Evolutionary conservation across 306 rosid species (phyloP), one percentile per base, ranked within the genome.

Genomic region (Alnus rubra): DNA sequence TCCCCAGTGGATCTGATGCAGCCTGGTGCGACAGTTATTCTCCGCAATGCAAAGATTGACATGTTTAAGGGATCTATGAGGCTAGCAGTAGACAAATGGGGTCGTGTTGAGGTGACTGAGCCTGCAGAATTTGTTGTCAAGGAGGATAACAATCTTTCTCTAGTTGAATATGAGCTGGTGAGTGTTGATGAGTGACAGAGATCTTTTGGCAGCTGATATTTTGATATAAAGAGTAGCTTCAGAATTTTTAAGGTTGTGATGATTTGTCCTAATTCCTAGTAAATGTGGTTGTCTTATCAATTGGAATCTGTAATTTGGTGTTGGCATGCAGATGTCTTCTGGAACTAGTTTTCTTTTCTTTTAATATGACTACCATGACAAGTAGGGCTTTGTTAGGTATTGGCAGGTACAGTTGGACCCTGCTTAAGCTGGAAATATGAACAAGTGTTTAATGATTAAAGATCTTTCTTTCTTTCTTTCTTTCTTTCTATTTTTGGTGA

Each of bases 31-130:
- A 88, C 91, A n/a, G 72, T 88, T n/a, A 88, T 84, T 80, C 81
- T 90, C 60, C 88, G 90, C 33, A 90, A 90, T 64, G 94, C 90
- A 18, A 90, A 81, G 86, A 88, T 86, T 31, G 89, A 90, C 79
- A 90, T 90, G 94, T 90, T 90, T 68, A 90, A 90, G 85, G 90
- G 94, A 30, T 90, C 91, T 6, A 90, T 90, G 94, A 90, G 94
- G 86, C 85, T 90, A 59, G 89, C 90, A 31, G 90, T 90, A 35
- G 94, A 88, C 80, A 90, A 90, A 79, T 90, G 91, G 94, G 94
- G 91, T 49, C 90, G 94, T 19, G 64, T 86, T 52, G 90, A 90
- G 80, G 84, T 84, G 19, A 69, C 92, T 2, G 92, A 90, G 37
- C 92, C 90, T 8, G 89, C 87, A 23, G 10, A 81, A 13, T 90